Conservation (phyloP, 1,284 basidiomycete genomes). For the Schizophyllum commune region DNA sequence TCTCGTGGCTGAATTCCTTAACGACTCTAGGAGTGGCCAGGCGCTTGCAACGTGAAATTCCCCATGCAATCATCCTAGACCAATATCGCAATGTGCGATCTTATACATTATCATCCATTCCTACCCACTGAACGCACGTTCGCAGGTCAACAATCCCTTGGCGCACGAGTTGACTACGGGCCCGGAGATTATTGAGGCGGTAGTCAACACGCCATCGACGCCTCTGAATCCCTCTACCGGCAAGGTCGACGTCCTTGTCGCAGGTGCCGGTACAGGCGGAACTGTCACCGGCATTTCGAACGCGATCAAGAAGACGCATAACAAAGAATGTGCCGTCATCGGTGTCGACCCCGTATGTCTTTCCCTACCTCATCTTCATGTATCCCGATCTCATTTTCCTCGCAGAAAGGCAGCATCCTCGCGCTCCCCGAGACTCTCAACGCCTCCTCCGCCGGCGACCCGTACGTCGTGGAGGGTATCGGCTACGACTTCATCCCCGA, state of each 20-base stretch:
- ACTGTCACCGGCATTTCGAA: slow-evolving; percentile 85
- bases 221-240: slow-evolving; percentile 47
- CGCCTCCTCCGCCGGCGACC: slow-evolving; percentile 43
- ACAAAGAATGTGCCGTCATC: slow-evolving; percentile 66
- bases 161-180: slow-evolving; percentile 87
- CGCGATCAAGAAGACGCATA: slow-evolving; percentile 75
- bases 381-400: slow-evolving; percentile 8
- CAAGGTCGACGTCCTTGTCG: slow-evolving; percentile 81
- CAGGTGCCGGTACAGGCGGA: slow-evolving; percentile 91
- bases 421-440: slow-evolving; percentile 67
- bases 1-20: slow-evolving; percentile 78
- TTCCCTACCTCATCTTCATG: not conserved
- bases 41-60: slow-evolving; percentile 72
- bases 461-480: slow-evolving; percentile 89
- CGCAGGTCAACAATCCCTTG: slow-evolving; percentile 75
- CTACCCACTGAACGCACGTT: slow-evolving; percentile 7
- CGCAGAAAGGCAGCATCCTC: slow-evolving; percentile 79
- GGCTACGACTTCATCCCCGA: slow-evolving; percentile 91
- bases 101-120: not conserved
- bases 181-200: slow-evolving; percentile 79
- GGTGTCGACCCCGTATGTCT: slow-evolving; percentile 81
- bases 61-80: slow-evolving; percentile 84
- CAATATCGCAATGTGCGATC: slow-evolving; percentile 74
- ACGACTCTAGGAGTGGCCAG: slow-evolving; percentile 78
- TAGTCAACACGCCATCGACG: slow-evolving; percentile 56